phyloP scores from a whole-genome alignment of 2,329 filamentous ascomycete species.

The Curvularia sp. region DNA sequence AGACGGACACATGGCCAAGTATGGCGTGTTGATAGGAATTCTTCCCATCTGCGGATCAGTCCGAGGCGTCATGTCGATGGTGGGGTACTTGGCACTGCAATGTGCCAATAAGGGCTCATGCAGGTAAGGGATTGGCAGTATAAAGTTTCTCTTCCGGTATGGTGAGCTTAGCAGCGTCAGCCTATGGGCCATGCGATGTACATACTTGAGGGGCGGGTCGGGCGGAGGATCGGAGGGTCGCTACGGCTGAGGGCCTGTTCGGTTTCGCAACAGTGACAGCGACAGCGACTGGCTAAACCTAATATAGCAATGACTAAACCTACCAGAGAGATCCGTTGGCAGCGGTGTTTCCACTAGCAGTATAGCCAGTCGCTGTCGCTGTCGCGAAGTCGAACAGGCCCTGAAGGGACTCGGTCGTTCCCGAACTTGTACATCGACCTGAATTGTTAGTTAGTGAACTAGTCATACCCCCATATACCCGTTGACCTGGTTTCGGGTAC shows the following conservation, averaged over 20 bases:
- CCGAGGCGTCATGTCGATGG: background rate
- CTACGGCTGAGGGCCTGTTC: background rate
- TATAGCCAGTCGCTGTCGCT: too few relatives aligned
- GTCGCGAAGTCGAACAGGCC: too few relatives aligned
- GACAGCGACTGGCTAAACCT: too few relatives aligned
- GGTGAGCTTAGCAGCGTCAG: background rate
- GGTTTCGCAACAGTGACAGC: too few relatives aligned
- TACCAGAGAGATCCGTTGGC: too few relatives aligned
- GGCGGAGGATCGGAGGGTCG: conserved; percentile 16
- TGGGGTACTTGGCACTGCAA: background rate
- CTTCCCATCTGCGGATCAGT: background rate
- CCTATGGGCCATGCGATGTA: background rate
- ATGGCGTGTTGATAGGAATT: background rate
- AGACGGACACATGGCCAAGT: background rate
- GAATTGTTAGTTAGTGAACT: background rate
- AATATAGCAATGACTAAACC: too few relatives aligned
- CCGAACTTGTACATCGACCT: background rate
- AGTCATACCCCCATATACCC: background rate
- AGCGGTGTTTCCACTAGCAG: too few relatives aligned
- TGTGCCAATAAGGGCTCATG: background rate
- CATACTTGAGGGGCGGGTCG: background rate
- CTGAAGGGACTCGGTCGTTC: background rate
- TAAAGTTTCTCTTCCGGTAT: background rate
- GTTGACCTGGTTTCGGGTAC: conserved; percentile 7
- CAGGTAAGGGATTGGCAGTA: too few relatives aligned